phyloP scores from a whole-genome alignment of 2,329 filamentous ascomycete genomes.

The Cladophialophora chaetospira region DNA sequence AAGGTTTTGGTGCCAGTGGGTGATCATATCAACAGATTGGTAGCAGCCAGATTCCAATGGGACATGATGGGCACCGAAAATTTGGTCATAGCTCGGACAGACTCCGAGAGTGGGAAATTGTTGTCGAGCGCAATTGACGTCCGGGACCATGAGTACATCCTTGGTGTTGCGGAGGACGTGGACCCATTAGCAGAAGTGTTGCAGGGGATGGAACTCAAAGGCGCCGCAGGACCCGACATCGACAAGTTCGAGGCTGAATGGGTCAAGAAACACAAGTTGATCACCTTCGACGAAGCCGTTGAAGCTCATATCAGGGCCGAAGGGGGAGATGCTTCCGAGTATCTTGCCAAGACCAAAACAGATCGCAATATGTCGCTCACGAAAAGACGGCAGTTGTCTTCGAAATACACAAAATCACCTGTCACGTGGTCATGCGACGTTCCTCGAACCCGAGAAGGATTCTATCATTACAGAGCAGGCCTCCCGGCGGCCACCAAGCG shows the following conservation, averaged over 20 bases:
- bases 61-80: conserved; percentile 97
- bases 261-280: conserved; percentile 81
- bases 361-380: conserved; percentile 77
- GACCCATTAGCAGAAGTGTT: conserved; percentile 85
- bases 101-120: conserved; percentile 90
- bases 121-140: conserved; percentile 89
- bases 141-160: conserved; percentile 95
- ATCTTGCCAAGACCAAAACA: conserved; percentile 62
- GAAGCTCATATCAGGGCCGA: conserved; percentile 70
- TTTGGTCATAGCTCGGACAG: conserved; percentile 89
- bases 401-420: conserved; percentile 64
- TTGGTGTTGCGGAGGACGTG: conserved; percentile 76
- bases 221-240: conserved; percentile 76
- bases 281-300: conserved; percentile 91
- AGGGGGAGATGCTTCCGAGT: conserved; percentile 65
- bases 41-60: conserved; percentile 94
- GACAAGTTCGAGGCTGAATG: conserved; percentile 83
- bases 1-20: conserved; percentile 93
- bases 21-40: conserved; percentile 94
- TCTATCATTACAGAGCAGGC: conserved; percentile 73
- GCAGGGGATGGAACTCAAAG: conserved; percentile 82
- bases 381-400: conserved; percentile 72
- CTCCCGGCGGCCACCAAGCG: conserved; percentile 88
- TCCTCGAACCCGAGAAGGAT: conserved; percentile 89
- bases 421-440: conserved; percentile 89